Percentiles rank a stretch among this genome's conserved stretches.
These are phyloP conservation scores for Fragilariopsis cylindrus DNA, from an alignment of 108 stramenopile species.

Conservation along the genomic window DNA sequence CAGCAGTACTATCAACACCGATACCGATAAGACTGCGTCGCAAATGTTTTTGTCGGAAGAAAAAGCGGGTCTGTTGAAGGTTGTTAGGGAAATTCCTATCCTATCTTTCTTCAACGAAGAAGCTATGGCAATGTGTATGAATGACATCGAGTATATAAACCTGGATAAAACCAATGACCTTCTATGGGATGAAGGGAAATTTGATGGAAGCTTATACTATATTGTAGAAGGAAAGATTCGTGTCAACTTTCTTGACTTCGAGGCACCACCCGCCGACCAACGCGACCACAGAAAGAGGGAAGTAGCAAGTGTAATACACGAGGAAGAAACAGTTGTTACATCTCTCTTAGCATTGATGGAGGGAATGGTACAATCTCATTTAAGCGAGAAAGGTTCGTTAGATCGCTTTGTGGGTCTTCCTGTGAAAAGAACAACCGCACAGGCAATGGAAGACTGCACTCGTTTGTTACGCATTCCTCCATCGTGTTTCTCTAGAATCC, in stretches of 20 bases:
- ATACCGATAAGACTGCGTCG: neutral
- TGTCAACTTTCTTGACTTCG: constrained; percentile 20
- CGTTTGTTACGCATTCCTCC: constrained; percentile 42
- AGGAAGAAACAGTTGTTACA: constrained; percentile 45
- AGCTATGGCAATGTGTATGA: constrained; percentile 35
- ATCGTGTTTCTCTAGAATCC: constrained; percentile 34
- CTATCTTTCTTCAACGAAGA: constrained; percentile 50
- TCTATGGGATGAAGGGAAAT: constrained; percentile 32
- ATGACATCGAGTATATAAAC: constrained; percentile 41
- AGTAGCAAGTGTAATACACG: constrained; percentile 27
- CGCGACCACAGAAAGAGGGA: neutral
- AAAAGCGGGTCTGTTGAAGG: constrained; percentile 23
- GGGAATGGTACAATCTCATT: constrained; percentile 36
- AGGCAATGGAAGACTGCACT: constrained; percentile 31
- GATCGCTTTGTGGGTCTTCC: constrained; percentile 10
- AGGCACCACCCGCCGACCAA: neutral
- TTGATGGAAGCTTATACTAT: constrained; percentile 54
- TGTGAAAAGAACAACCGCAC: constrained; percentile 28
- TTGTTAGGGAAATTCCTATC: constrained; percentile 43
- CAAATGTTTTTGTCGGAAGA: constrained; percentile 14
- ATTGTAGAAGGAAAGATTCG: constrained; percentile 43
- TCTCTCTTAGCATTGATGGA: constrained; percentile 40
- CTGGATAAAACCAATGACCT: constrained; percentile 4
- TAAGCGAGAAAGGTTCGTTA: neutral
- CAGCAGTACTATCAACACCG: neutral